Evolutionary conservation across 306 rosid species (phyloP).

Genomic region (Cucurbita ficifolia): DNA sequence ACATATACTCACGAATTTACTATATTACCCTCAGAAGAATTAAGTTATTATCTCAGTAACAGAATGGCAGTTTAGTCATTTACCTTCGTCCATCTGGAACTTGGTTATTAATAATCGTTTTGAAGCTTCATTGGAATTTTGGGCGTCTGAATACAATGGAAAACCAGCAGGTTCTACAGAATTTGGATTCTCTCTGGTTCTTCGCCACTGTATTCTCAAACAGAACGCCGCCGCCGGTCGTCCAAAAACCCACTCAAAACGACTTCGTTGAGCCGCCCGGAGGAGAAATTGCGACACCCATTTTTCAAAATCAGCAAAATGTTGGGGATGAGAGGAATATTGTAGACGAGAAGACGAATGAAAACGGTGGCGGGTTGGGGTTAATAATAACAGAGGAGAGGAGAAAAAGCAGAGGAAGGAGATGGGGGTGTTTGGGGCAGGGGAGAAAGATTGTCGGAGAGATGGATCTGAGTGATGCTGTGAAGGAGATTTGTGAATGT

Average conservation of each 20-base stretch:
- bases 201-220: conserved; percentile 25
- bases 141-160: conserved; percentile 18
- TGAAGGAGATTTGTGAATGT: conserved; percentile 4
- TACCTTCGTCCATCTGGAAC: too few relatives aligned
- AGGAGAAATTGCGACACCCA: background rate
- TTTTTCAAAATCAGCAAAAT: background rate
- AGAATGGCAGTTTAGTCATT: background rate
- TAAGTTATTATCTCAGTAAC: too few relatives aligned
- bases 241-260: background rate
- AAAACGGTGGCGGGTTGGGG: background rate
- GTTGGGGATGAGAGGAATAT: background rate
- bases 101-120: background rate
- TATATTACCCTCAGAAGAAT: background rate
- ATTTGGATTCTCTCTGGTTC: conserved; percentile 56
- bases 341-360: background rate
- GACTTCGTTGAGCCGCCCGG: background rate
- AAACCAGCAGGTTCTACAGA: conserved; percentile 20
- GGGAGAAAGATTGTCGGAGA: conserved; percentile 17
- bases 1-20: background rate
- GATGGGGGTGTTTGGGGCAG: background rate
- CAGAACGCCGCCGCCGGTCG: background rate
- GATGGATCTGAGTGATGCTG: conserved; percentile 14
- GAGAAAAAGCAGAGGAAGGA: background rate
- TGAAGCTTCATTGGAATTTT: background rate
- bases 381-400: background rate